A percentile compares a stretch with the other conserved stretches of the same genome.
These are phyloP conservation scores for Crithidia bombi DNA, from an alignment of 208 protist genomes.

Conservation along the genomic window DNA sequence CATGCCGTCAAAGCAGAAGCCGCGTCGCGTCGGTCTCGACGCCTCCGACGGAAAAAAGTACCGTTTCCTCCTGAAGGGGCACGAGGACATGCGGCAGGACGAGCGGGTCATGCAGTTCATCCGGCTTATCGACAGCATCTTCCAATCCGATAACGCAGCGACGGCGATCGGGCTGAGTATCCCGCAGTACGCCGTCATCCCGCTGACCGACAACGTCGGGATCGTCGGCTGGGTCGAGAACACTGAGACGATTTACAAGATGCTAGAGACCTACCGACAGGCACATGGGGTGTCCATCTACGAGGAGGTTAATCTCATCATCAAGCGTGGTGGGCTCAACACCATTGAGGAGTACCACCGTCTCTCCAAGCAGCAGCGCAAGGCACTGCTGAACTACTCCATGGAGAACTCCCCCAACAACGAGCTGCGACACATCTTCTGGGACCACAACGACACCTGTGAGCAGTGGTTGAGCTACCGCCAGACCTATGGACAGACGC, in stretches of 20 bases:
- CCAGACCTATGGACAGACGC: conserved; percentile 97
- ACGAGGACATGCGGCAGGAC: conserved; percentile 99
- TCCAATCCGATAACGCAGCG: conserved; percentile 85
- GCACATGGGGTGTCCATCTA: conserved; percentile 81
- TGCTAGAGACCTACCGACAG: conserved; percentile 82
- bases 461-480: conserved; percentile 99
- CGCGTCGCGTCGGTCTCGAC: conserved; percentile 97
- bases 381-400: conserved; percentile 91
- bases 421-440: conserved; percentile 97
- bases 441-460: conserved; percentile 96
- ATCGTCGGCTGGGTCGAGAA: conserved; percentile 99
- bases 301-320: conserved; percentile 86
- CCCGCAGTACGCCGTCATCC: conserved; percentile 97
- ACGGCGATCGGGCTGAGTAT: conserved; percentile 94
- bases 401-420: conserved; percentile 95
- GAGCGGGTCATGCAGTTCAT: conserved; percentile 99
- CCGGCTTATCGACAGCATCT: conserved; percentile 98
- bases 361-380: conserved; percentile 74
- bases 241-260: conserved; percentile 96
- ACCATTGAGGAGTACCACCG: conserved; percentile 90
- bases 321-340: conserved; percentile 64
- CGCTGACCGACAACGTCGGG: conserved; percentile 99
- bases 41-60: conserved; percentile 97
- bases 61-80: conserved; percentile 98
- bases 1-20: conserved; percentile 99